Evolutionary conservation across 2,329 filamentous ascomycete genomes (phyloP).

Genomic region (Verticillium nubilum): DNA sequence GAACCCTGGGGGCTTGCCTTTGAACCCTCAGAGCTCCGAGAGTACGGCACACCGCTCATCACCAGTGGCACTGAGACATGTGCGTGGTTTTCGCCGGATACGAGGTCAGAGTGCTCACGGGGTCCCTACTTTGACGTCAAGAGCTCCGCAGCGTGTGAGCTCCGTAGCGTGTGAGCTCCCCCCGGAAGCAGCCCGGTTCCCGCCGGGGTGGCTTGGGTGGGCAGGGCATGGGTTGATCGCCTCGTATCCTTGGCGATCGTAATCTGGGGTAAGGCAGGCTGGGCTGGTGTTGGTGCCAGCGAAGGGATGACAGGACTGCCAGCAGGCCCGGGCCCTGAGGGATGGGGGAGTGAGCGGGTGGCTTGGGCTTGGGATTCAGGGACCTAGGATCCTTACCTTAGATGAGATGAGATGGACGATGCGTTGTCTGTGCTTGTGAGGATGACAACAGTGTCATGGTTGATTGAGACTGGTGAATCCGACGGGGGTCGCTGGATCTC

Average conservation of each 20-base stretch:
- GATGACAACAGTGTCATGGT: no score
- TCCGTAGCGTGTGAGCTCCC: no score
- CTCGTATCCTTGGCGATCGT: background rate
- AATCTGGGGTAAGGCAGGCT: background rate
- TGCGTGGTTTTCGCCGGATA: background rate
- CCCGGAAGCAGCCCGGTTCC: background rate
- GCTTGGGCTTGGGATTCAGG: background rate
- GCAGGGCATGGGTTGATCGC: background rate
- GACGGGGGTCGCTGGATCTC: no score
- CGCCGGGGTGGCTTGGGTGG: background rate
- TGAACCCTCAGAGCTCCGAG: background rate
- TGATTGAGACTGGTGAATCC: no score
- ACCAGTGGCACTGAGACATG: background rate
- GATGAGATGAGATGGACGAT: background rate
- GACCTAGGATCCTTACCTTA: background rate
- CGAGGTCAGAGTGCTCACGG: background rate
- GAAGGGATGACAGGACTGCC: background rate
- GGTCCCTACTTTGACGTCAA: background rate
- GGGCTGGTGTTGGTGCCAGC: background rate
- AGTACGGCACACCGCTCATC: background rate
- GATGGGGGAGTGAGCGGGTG: background rate
- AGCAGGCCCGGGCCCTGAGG: background rate
- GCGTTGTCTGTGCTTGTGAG: no score
- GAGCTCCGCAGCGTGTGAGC: background rate
- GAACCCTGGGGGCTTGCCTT: no score